Evolutionary conservation across 2,329 filamentous ascomycete genomes (phyloP).

Genomic region (Rhynchosporium graminicola): DNA sequence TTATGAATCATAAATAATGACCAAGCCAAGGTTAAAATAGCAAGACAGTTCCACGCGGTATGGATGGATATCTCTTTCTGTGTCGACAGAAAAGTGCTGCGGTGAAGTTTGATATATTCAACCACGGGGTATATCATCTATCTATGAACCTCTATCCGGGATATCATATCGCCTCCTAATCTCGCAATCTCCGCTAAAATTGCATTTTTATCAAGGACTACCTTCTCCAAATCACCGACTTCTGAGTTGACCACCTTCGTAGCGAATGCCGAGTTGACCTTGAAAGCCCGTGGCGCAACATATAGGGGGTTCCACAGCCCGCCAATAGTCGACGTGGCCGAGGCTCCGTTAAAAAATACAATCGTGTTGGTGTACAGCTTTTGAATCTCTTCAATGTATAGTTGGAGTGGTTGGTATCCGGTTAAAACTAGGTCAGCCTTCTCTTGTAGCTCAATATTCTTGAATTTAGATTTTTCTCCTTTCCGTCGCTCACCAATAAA

Average conservation of each 20-base stretch:
- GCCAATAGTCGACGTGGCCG: constrained; percentile 57
- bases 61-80: too few relatives aligned
- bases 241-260: constrained; percentile 49
- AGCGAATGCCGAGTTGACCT: constrained; percentile 69
- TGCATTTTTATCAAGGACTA: constrained; percentile 65
- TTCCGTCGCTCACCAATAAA: constrained; percentile 41
- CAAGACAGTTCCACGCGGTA: too few relatives aligned
- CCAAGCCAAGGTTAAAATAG: too few relatives aligned
- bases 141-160: constrained; percentile 56
- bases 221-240: constrained; percentile 47
- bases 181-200: constrained; percentile 74
- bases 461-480: constrained; percentile 60
- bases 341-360: constrained; percentile 75
- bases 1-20: too few relatives aligned
- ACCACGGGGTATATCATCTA: constrained; percentile 12
- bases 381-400: constrained; percentile 69
- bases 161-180: constrained; percentile 66
- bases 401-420: constrained; percentile 59
- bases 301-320: constrained; percentile 66
- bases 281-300: constrained; percentile 55
- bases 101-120: neutral
- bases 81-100: too few relatives aligned
- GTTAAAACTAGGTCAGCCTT: constrained; percentile 46
- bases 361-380: constrained; percentile 67
- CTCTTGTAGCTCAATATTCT: constrained; percentile 73